Evolutionary conservation across 805 yeast genomes (phyloP).

Genomic region (Candida andamanensis): DNA sequence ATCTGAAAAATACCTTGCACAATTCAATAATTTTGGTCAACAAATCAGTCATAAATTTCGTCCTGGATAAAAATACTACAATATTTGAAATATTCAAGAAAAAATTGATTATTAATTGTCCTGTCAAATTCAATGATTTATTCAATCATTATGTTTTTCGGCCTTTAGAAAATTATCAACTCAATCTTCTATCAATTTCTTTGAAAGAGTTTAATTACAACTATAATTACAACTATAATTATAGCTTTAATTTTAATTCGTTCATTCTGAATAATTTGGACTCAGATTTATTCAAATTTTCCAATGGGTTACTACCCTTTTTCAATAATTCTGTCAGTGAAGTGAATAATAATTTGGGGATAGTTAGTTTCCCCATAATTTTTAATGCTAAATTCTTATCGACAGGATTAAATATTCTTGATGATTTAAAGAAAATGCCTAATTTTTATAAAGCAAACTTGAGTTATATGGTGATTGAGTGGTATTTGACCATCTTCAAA

Average conservation of each 20-base stretch:
- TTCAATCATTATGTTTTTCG: slow-evolving; percentile 41
- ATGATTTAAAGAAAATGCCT: slow-evolving; percentile 18
- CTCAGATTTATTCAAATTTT: slow-evolving; percentile 11
- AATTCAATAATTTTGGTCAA: slow-evolving; percentile 50
- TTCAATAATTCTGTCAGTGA: slow-evolving; percentile 7
- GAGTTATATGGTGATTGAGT: slow-evolving; percentile 35
- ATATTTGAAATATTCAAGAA: slow-evolving; percentile 43
- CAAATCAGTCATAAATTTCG: slow-evolving; percentile 18
- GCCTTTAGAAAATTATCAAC: slow-evolving; percentile 27
- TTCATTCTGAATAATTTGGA: slow-evolving; percentile 7
- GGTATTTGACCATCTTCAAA: slow-evolving; percentile 42
- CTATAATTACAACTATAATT: slow-evolving; percentile 8
- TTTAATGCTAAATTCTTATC: slow-evolving; percentile 31
- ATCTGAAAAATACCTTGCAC: slow-evolving; percentile 42
- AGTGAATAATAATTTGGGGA: slow-evolving; percentile 48
- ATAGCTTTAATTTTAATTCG: slow-evolving; percentile 7
- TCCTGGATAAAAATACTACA: slow-evolving; percentile 5
- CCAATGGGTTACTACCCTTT: slow-evolving; percentile 14
- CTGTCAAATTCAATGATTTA: slow-evolving; percentile 46
- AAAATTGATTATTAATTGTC: slow-evolving; percentile 46
- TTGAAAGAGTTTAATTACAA: slow-evolving; percentile 40
- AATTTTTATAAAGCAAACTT: slow-evolving; percentile 21
- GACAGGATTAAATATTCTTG: slow-evolving; percentile 13
- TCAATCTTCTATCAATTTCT: slow-evolving; percentile 43
- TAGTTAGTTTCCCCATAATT: slow-evolving; percentile 46